Conservation (phyloP, 768 basidiomycete genomes). For the Pleurotus eryngii region DNA sequence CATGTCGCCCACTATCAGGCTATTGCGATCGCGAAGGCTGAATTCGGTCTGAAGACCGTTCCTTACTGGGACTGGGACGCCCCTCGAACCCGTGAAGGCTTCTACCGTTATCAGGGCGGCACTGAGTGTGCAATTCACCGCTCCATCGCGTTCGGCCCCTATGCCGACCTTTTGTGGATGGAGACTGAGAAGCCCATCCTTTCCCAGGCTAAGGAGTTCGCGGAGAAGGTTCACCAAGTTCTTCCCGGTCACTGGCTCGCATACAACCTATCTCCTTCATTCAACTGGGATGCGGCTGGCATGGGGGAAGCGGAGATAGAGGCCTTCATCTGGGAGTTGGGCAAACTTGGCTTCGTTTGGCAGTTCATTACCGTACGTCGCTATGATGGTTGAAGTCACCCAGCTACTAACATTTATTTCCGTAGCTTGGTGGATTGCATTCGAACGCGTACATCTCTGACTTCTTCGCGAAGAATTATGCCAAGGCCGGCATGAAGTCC, state of each 20-base stretch:
- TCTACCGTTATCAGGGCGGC: conserved; percentile 95
- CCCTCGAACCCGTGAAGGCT: conserved; percentile 93
- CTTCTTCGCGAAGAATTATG: conserved; percentile 82
- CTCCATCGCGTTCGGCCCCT: conserved; percentile 89
- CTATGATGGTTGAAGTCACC: neutral
- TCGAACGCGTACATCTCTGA: conserved; percentile 98
- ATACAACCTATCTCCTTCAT: conserved; percentile 93
- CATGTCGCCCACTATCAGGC: conserved; percentile 70
- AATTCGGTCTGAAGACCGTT: conserved; percentile 67
- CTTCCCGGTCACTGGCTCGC: conserved; percentile 93
- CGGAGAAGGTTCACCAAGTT: conserved; percentile 77
- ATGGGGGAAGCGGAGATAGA: conserved; percentile 84
- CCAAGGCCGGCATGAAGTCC: conserved; percentile 97
- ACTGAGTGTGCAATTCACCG: conserved; percentile 93
- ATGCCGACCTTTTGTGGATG: conserved; percentile 93
- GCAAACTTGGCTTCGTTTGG: conserved; percentile 96
- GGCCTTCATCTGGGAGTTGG: conserved; percentile 87
- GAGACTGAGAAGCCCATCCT: conserved; percentile 95
- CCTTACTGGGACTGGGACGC: conserved; percentile 97
- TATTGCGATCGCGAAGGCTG: conserved; percentile 69
- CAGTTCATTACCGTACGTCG: conserved; percentile 94
- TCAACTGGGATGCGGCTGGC: conserved; percentile 95
- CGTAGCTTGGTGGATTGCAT: conserved; percentile 90
- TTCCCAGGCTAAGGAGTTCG: conserved; percentile 88
- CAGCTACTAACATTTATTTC: conserved; percentile 6